phyloP scores from a whole-genome alignment of 805 yeast species.

The Lipomyces oligophaga region DNA sequence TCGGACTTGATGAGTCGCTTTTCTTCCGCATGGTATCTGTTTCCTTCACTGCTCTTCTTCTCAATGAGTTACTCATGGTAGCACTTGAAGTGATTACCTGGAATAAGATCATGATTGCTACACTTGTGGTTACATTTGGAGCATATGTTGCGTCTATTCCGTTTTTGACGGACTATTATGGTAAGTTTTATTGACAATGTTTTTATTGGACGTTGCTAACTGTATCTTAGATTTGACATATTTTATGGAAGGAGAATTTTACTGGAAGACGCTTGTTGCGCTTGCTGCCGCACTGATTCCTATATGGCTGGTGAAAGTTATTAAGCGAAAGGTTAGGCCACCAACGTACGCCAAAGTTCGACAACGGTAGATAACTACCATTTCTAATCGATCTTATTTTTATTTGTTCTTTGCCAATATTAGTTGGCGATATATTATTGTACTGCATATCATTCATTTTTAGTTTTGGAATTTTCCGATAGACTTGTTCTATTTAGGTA shows the following conservation, averaged over 20 bases:
- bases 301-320: slow-evolving; percentile 77
- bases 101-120: slow-evolving; percentile 64
- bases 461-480: neutral
- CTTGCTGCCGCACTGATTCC: slow-evolving; percentile 74
- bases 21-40: slow-evolving; percentile 80
- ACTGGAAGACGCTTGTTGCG: slow-evolving; percentile 66
- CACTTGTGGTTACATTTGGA: slow-evolving; percentile 66
- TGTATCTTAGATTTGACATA: slow-evolving; percentile 43
- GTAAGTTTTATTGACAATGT: slow-evolving; percentile 33
- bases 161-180: slow-evolving; percentile 80
- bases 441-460: neutral
- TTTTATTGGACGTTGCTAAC: neutral
- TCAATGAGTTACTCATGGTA: slow-evolving; percentile 91
- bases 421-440: neutral
- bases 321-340: slow-evolving; percentile 75
- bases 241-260: slow-evolving; percentile 54
- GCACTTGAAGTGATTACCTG: slow-evolving; percentile 90
- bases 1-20: slow-evolving; percentile 51
- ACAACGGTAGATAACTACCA: slow-evolving; percentile 39
- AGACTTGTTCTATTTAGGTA: neutral
- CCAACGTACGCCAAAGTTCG: slow-evolving; percentile 98
- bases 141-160: slow-evolving; percentile 76
- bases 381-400: neutral
- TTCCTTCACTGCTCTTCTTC: slow-evolving; percentile 70
- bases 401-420: neutral